A percentile compares a stretch with the other conserved stretches of the same genome.
Evolutionary conservation across 1,139 yeast genomes (phyloP).

Genomic region (Geotrichum reessii): DNA sequence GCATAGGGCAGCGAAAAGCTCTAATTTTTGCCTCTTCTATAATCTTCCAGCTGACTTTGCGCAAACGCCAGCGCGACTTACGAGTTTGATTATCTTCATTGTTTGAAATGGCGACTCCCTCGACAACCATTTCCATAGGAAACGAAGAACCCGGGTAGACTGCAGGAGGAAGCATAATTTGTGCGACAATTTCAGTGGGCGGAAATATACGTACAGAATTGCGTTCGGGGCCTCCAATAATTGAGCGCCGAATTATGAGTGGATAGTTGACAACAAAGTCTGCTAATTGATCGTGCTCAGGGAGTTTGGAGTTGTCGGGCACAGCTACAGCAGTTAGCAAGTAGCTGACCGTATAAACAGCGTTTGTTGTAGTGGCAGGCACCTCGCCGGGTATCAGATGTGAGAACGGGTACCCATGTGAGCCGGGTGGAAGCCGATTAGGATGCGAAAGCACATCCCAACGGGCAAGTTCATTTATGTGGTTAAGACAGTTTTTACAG

Average conservation of each 20-base stretch:
- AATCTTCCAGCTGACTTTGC: conserved; percentile 80
- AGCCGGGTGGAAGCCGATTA: conserved; percentile 52
- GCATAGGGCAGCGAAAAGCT: conserved; percentile 33
- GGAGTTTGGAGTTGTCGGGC: conserved; percentile 35
- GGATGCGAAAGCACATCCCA: conserved; percentile 77
- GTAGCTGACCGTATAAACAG: conserved; percentile 57
- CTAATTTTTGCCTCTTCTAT: conserved; percentile 72
- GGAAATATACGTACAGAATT: conserved; percentile 89
- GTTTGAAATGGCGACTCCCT: conserved; percentile 53
- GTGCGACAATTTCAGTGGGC: conserved; percentile 85
- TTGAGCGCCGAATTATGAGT: conserved; percentile 68
- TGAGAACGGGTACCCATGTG: conserved; percentile 91
- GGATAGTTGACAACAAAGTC: conserved; percentile 38
- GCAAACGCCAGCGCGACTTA: conserved; percentile 83
- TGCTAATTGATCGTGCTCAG: not conserved
- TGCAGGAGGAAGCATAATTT: conserved; percentile 81
- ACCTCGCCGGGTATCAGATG: conserved; percentile 84
- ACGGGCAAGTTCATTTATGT: conserved; percentile 59
- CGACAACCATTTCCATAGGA: conserved; percentile 74
- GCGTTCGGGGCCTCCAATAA: conserved; percentile 75
- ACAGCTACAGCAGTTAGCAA: conserved; percentile 62
- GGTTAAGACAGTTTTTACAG: conserved; percentile 42
- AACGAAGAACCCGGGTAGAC: conserved; percentile 82
- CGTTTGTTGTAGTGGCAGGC: conserved; percentile 67
- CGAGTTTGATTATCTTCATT: conserved; percentile 25